phyloP scores from a whole-genome alignment of 352 stramenopile species.

The Halophytophthora batemanensis region DNA sequence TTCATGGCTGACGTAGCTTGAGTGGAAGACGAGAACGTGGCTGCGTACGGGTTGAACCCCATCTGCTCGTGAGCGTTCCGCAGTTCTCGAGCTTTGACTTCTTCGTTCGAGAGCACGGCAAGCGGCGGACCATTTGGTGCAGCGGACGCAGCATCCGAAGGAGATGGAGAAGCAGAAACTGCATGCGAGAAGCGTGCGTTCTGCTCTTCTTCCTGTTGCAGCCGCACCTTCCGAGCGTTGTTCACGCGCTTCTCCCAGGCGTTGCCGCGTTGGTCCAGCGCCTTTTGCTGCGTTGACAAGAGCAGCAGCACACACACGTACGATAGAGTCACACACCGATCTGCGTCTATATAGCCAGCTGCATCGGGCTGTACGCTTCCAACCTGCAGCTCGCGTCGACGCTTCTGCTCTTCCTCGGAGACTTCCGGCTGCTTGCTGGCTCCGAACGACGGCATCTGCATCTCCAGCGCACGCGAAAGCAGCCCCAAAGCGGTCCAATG shows the following conservation, averaged over 20 bases:
- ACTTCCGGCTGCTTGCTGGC: slow-evolving; percentile 35
- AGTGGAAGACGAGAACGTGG: slow-evolving; percentile 60
- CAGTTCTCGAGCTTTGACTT: slow-evolving; percentile 63
- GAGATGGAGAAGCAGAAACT: slow-evolving; percentile 15
- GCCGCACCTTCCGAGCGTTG: slow-evolving; percentile 44
- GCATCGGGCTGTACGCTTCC: too few species aligned
- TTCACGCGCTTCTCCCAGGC: slow-evolving; percentile 71
- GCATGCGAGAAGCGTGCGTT: slow-evolving; percentile 37
- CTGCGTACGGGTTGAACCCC: slow-evolving; percentile 72
- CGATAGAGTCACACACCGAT: background rate
- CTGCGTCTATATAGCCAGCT: slow-evolving; percentile 29
- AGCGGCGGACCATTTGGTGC: slow-evolving; percentile 7
- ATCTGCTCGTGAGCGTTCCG: slow-evolving; percentile 52
- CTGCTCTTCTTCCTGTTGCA: slow-evolving; percentile 49
- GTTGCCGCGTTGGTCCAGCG: slow-evolving; percentile 51
- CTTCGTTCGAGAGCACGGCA: slow-evolving; percentile 48
- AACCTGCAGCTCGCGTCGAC: slow-evolving; percentile 63
- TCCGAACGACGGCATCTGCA: slow-evolving; percentile 40
- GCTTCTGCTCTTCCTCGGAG: slow-evolving; percentile 51
- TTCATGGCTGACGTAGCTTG: slow-evolving; percentile 58
- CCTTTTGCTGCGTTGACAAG: slow-evolving; percentile 37
- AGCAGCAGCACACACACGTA: background rate
- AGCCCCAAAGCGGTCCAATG: background rate
- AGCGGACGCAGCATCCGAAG: slow-evolving; percentile 1
- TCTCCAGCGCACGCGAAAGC: background rate